Base-by-base conservation (phyloP, 2,329 filamentous ascomycete genomes). In the Didymellaceae sp. region DNA sequence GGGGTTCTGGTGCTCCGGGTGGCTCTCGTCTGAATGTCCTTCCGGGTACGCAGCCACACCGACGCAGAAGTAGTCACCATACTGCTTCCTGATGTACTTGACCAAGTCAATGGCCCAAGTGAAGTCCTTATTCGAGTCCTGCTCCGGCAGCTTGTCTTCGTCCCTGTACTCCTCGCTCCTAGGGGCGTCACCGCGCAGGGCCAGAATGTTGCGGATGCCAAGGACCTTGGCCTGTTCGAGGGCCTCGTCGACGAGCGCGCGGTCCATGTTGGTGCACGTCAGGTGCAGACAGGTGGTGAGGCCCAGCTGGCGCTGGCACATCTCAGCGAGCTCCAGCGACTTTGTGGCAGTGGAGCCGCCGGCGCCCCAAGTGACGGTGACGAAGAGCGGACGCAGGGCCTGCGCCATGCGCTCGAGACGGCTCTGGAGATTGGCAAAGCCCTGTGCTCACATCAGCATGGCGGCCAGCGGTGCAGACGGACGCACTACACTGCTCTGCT, bases 211-310 rank as follows among this genome's bases (percentile, higher is more conserved):
- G 60, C 92, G 83, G 60, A 99, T 91, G 0, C 94, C 94, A 38
- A 97, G 77, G 8, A 83, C 89, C 75, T 95, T 96, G 38, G 93
- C 93, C 67, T 95, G 90, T 65, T 95, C 90, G 59, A 99, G 78
- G 0, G 93, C 90, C 70, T 92, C 87, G 66, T 99, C 94, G 52
- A 99, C 86, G 62, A 96, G 77, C 41, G 82, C 82, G 60, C 87
- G 85, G 71, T 88, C 94, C 93, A 97, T 97, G 74, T 99, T 97
- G 46, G 94, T 99, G 75, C 94, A 99, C 2, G 94, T 99, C 61
- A 99, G 79, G 73, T 99, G 94, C 59, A 99, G 80, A 73, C 94
- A 97, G 54, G 94, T 99, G 32, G 94, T 97, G 52, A 99, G 81
- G 52, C 90, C 90, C 46, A 97, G 77, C 75, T 96, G 91, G 55